These are phyloP conservation scores for Nannochloris sp. DNA, from an alignment of 139 green algal genomes.

Conservation along the genomic window DNA sequence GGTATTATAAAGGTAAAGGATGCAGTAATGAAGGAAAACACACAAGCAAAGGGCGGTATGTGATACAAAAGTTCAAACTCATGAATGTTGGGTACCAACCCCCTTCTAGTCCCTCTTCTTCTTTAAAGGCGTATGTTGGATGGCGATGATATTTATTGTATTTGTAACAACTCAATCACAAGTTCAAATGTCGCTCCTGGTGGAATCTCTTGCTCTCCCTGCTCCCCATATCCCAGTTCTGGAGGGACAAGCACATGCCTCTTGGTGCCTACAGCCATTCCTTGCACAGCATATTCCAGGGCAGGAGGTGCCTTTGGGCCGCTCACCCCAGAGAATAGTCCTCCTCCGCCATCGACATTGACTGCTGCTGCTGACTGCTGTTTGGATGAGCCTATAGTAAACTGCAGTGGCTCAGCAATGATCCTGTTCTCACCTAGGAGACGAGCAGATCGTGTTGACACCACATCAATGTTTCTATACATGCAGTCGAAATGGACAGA, in stretches of 20 bases:
- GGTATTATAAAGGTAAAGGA: conserved; percentile 55
- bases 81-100: not conserved
- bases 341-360: conserved; percentile 38
- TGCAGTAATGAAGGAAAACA: conserved; percentile 23
- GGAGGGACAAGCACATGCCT: conserved; percentile 10
- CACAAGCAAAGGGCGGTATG: conserved; percentile 44
- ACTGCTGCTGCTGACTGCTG: conserved; percentile 13
- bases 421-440: conserved; percentile 83
- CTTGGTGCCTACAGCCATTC: conserved; percentile 83
- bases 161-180: conserved; percentile 30
- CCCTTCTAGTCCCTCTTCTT: not conserved
- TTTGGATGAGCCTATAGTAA: conserved; percentile 58
- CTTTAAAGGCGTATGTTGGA: not conserved
- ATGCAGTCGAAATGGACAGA: conserved; percentile 85
- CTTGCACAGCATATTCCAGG: conserved; percentile 61
- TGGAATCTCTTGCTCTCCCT: conserved; percentile 38
- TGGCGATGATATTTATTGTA: not conserved
- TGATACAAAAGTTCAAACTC: not conserved
- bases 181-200: conserved; percentile 12
- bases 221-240: conserved; percentile 30
- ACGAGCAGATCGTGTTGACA: conserved; percentile 67
- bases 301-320: conserved; percentile 80
- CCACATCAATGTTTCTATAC: conserved; percentile 73
- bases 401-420: conserved; percentile 83
- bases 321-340: conserved; percentile 56